Evolutionary conservation across 2,329 filamentous ascomycete genomes (phyloP), one percentile per base, ranked within the genome.

Genomic region (Aspergillus brunneoviolaceus): DNA sequence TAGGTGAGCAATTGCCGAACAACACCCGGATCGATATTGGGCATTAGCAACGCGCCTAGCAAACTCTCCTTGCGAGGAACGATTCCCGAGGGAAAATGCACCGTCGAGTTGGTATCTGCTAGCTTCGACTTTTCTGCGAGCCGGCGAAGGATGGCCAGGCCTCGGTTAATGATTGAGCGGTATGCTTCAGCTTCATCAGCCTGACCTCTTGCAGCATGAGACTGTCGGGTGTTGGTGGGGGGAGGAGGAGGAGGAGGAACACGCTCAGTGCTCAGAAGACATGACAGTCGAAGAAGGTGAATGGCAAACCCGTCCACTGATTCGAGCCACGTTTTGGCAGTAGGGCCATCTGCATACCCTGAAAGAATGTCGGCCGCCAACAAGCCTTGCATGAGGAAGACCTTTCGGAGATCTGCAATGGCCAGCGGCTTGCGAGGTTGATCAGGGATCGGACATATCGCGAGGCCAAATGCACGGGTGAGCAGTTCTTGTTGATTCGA

Each of bases 311-410:
- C 91, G 67, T 96, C 92, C 48, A 89, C 87, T 3, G 90, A 92
- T 45, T 88, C 86, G 7, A 98, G 84, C 93, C 95, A 98, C 0
- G 85, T 82, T 58, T 86, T 86, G 4, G 93, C 89, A 7, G 97
- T 78, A 4, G 86, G 84, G 16, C 84, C 84, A 65, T 96, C 92
- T n/a, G 86, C 82, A 4, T 97, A 81, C 10, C 88, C 88, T 0
- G 92, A 87, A 3, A 98, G 79, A 55, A 98, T 96, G 67, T 98
- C 93, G 0, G 92, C 93, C 1, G 92, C 90, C 5, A 98, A 82
- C 68, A 98, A 85, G 1, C 92, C 93, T 77, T 99, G 95, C 84
- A 96, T 95, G 11, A 99, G 79, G 69, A 92, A 89, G 0, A 95
- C 89, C 75, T 96, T 96, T 59, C 95, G 87, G 4, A 86, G 87